Percentiles rank a stretch among this genome's conserved stretches.
Conservation (phyloP, 371 early-diverging fungal species). For the Mucor circinelloides region DNA sequence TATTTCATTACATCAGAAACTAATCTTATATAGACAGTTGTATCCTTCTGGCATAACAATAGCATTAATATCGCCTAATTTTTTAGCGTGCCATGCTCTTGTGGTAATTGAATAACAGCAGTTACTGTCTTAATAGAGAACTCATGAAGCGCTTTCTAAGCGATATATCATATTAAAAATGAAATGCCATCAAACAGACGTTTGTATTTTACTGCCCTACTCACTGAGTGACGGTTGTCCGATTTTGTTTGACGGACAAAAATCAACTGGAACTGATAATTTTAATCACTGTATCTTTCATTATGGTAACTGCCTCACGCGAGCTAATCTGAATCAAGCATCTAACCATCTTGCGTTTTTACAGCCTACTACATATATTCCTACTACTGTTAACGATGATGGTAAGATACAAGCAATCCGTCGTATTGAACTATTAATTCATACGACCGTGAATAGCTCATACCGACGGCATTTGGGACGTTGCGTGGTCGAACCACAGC, state of each 20-base stretch:
- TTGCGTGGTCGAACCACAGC: slow-evolving; percentile 71
- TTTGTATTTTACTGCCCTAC: background rate
- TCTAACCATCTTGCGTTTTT: background rate
- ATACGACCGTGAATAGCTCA: slow-evolving; percentile 58
- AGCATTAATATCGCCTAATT: no score
- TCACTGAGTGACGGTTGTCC: background rate
- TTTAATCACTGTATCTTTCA: background rate
- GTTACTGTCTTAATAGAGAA: no score
- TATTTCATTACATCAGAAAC: no score
- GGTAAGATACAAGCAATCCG: slow-evolving; percentile 33
- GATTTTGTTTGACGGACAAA: background rate
- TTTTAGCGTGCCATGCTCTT: no score
- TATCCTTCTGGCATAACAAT: no score
- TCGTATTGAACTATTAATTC: background rate
- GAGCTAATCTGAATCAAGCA: background rate
- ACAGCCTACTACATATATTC: slow-evolving; percentile 67
- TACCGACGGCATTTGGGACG: slow-evolving; percentile 82
- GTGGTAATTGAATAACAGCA: no score
- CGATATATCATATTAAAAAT: no score
- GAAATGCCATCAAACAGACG: no score
- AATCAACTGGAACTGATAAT: background rate
- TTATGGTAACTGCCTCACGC: background rate
- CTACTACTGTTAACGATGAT: slow-evolving; percentile 55
- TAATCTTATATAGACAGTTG: no score
- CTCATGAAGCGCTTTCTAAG: no score